phyloP scores from a whole-genome alignment of 2,329 filamentous ascomycete species.

The Pochonia chlamydosporia region DNA sequence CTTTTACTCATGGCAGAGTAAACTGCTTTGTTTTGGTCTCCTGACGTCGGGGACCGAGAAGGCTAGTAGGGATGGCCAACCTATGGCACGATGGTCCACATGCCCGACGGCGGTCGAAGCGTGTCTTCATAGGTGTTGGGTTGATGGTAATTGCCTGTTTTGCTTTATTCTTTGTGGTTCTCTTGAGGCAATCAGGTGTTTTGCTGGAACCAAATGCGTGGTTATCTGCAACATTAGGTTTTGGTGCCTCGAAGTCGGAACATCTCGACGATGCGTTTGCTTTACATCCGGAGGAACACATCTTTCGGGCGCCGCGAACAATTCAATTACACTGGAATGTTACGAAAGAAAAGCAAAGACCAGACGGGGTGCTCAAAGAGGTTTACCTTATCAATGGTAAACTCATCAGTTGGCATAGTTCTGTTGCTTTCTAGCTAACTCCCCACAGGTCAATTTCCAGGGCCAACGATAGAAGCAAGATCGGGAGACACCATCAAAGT shows the following conservation, averaged over 20 bases:
- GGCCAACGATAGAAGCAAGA: slow-evolving; percentile 10
- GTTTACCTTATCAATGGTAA: slow-evolving; percentile 11
- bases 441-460: slow-evolving; percentile 7
- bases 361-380: slow-evolving; percentile 8
- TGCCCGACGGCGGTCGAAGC: no score
- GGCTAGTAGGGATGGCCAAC: no score
- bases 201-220: no score
- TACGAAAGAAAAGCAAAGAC: slow-evolving; percentile 5
- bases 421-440: no score
- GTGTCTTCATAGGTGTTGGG: neutral
- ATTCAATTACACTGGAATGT: slow-evolving; percentile 8
- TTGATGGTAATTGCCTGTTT: slow-evolving; percentile 7
- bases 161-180: slow-evolving; percentile 9
- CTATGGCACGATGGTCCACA: slow-evolving; percentile 8
- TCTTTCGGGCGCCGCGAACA: slow-evolving; percentile 3
- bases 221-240: no score
- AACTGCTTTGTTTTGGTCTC: no score
- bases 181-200: slow-evolving; percentile 7
- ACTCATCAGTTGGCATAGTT: neutral
- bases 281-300: slow-evolving; percentile 7
- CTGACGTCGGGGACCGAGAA: no score
- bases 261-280: neutral
- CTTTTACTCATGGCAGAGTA: no score
- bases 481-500: slow-evolving; percentile 34
- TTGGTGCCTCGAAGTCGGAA: no score